Base-by-base conservation (phyloP, 2,329 filamentous ascomycete genomes). In the Dissoconium aciculare region DNA sequence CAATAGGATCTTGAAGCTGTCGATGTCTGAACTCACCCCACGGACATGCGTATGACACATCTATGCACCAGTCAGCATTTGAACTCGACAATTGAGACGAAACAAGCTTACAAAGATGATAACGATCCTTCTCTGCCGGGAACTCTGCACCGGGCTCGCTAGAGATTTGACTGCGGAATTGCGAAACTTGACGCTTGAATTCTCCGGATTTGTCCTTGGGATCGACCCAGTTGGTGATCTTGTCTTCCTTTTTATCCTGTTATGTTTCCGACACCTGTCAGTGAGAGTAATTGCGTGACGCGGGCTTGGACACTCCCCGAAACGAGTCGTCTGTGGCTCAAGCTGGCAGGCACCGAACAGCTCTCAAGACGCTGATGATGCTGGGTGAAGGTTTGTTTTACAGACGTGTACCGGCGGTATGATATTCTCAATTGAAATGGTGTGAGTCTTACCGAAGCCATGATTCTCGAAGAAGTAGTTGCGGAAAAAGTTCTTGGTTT, bases 21-120 rank as follows among this genome's bases (percentile, higher is more conserved):
- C 25, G n/a, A n/a, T n/a, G n/a, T n/a, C n/a, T n/a, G n/a, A n/a
- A 49, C 57, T 35, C 48, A 67, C 65, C 76, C 85, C 85, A 94
- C 3, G 85, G 85, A 57, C 85, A 94, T 5, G 85, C 85, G 57
- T 92, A 93, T 48, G 78, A 87, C 43, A 93, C 78, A 53, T 87
- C 43, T 46, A 14, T 14, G 5, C 15, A 9, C 4, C 19, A 3
- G 15, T 40, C 19, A 40, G 32, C 19, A 32, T 14, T n/a, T n/a
- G n/a, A n/a, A n/a, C n/a, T n/a, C n/a, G n/a, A n/a, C n/a, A n/a
- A n/a, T n/a, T n/a, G n/a, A n/a, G n/a, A n/a, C n/a, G n/a, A n/a
- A n/a, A 8, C n/a, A 6, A 1, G 12, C 41, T 24, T 17, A 46
- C 42, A 98, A 46, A 98, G 72, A 59, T 98, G 89, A 55, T 98